Percentiles rank a stretch among this genome's conserved stretches.
Evolutionary conservation across 2,329 filamentous ascomycete genomes (phyloP).

Genomic region (Trichoderma gracile): DNA sequence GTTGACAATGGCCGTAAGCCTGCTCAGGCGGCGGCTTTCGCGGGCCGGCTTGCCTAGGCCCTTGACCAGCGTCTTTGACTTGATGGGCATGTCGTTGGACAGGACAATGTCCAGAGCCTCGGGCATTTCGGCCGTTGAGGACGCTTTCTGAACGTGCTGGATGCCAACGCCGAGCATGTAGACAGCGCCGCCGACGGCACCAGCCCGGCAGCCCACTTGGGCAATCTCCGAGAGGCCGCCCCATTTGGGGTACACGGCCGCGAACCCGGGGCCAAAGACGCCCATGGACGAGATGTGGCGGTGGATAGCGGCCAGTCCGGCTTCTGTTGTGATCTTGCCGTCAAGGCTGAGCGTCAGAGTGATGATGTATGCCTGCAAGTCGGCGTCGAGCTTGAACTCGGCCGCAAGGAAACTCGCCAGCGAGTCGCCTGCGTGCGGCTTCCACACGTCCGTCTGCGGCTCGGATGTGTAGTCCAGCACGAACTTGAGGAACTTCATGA

Average conservation of each 20-base stretch:
- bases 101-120: constrained; percentile 50
- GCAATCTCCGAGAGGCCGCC: constrained; percentile 85
- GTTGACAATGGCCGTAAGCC: constrained; percentile 68
- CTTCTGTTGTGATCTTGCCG: constrained; percentile 59
- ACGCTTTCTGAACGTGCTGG: constrained; percentile 35
- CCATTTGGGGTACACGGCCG: constrained; percentile 89
- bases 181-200: constrained; percentile 85
- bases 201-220: constrained; percentile 87
- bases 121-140: constrained; percentile 28
- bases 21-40: constrained; percentile 48
- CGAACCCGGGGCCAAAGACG: constrained; percentile 83
- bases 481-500: constrained; percentile 95
- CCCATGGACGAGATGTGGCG: constrained; percentile 85
- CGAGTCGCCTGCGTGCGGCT: constrained; percentile 53
- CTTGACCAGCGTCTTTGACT: constrained; percentile 55
- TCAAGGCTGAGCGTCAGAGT: constrained; percentile 75
- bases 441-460: constrained; percentile 58
- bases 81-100: constrained; percentile 59
- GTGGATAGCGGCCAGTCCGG: constrained; percentile 71
- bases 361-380: constrained; percentile 62
- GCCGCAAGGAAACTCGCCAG: constrained; percentile 61
- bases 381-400: constrained; percentile 67
- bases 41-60: constrained; percentile 39
- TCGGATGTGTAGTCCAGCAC: constrained; percentile 70
- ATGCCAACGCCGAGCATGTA: constrained; percentile 82